Base-by-base conservation (phyloP, 2,329 filamentous ascomycete genomes). In the Raffaelea deltoideospora region DNA sequence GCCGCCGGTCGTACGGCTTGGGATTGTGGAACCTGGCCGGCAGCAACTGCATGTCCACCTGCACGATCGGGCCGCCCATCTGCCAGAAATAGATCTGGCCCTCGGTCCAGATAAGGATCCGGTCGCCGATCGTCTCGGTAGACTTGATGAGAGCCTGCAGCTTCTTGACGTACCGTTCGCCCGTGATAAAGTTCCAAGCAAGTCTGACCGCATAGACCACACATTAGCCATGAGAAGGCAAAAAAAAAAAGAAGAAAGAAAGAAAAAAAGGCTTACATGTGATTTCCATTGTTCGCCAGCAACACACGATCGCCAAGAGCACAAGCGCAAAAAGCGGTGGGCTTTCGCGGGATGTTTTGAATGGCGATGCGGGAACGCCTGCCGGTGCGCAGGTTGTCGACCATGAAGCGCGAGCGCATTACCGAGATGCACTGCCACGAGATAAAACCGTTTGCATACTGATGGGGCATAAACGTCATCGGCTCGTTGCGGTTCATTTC, bases 381-480 rank as follows among this genome's bases (percentile, higher is more conserved):
- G 1, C 42, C 39, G 6, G 30, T 40, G 11, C 28, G 37, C 22
- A 47, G 31, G 29, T 43, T 33, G 23, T 47, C 43, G 14, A 47
- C 42, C 6, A 45, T 31, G 15, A 44, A 38, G 15, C 33, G 34
- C 1, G 40, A 35, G 17, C 31, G 23, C 29, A 19, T 18, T 5
- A 15, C 10, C 8, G 14, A 10, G 17, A 41, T 31, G 24, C 11
- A 24, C 33, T 44, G 34, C 43, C 43, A 47, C 2, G 37, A 37
- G 3, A 47, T 21, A 5, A 42, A 38, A 10, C 45, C 45, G 21
- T 47, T 18, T 13, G 41, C 34, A 26, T 43, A 46, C 3, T 42
- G 34, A 21, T 33, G 31, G 7, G 18, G 19, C 21, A n/a, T 15
- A 11, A 34, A 37, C 1, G 1, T 21, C n/a, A 9, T 6, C 18